Conservation (phyloP, 768 basidiomycete species). For the Mycena floridula region DNA sequence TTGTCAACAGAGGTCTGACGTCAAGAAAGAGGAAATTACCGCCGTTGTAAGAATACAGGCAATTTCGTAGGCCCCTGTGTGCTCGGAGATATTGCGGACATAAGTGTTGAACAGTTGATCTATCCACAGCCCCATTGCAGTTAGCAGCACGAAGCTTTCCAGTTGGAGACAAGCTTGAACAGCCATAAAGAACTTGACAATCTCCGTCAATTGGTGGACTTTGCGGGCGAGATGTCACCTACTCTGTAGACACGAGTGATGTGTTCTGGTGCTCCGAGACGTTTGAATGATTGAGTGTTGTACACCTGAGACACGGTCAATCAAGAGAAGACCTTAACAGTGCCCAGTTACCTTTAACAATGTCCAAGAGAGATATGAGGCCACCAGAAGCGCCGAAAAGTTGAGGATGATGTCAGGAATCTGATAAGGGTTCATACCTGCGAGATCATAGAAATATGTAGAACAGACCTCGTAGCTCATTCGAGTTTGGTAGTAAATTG, state of each 20-base stretch:
- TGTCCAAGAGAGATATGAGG: constrained; percentile 36
- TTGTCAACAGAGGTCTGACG: not conserved
- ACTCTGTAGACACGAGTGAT: constrained; percentile 48
- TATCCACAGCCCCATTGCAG: constrained; percentile 49
- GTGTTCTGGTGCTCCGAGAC: constrained; percentile 45
- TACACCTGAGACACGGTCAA: constrained; percentile 29
- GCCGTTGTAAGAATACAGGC: constrained; percentile 37
- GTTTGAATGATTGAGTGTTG: constrained; percentile 40
- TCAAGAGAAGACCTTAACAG: not conserved
- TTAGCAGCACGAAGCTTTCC: constrained; percentile 43
- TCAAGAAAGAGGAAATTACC: constrained; percentile 23
- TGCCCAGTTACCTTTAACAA: constrained; percentile 31
- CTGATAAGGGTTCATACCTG: constrained; percentile 23
- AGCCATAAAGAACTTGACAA: constrained; percentile 44
- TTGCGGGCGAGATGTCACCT: constrained; percentile 3
- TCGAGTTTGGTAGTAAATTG: constrained; percentile 35
- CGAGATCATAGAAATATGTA: too few species aligned
- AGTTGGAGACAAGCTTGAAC: constrained; percentile 50
- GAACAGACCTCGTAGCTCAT: constrained; percentile 33
- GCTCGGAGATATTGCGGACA: constrained; percentile 34
- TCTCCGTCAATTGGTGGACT: not conserved
- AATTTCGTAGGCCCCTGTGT: constrained; percentile 35
- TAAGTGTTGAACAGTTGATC: constrained; percentile 44
- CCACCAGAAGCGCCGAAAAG: constrained; percentile 33
- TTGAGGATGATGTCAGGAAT: constrained; percentile 44